Percentiles rank a stretch among this genome's conserved stretches.
Evolutionary conservation across 805 yeast genomes (phyloP).

Genomic region (Zygoascus biomembranicola): DNA sequence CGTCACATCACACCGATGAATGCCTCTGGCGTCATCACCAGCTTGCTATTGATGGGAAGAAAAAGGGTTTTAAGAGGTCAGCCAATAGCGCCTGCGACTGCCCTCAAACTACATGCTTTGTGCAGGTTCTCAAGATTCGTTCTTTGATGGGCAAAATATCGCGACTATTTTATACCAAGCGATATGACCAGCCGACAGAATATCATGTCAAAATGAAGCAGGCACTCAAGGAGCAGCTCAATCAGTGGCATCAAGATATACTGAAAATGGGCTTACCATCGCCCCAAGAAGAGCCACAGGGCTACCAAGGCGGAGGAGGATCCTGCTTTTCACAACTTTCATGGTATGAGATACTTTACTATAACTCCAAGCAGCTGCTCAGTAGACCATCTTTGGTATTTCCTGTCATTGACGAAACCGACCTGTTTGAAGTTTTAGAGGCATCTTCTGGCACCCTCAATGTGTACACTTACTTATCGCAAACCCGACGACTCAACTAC

Average conservation of each 20-base stretch:
- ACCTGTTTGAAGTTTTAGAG: not conserved
- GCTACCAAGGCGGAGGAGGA: not conserved
- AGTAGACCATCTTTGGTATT: slow-evolving; percentile 2
- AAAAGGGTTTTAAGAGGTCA: not conserved
- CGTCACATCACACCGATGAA: slow-evolving; percentile 32
- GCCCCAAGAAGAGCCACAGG: not conserved
- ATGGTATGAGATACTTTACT: not conserved
- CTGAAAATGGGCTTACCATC: not conserved
- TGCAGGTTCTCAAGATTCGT: not conserved
- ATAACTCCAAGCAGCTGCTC: slow-evolving; percentile 3
- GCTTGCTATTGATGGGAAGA: not conserved
- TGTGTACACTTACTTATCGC: slow-evolving; percentile 1
- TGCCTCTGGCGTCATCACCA: not conserved
- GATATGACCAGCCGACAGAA: not conserved
- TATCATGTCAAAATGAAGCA: not conserved
- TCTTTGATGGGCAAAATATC: not conserved
- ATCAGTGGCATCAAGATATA: not conserved
- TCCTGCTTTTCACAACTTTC: slow-evolving; percentile 1
- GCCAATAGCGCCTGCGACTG: not conserved
- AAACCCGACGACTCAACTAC: slow-evolving; percentile 3
- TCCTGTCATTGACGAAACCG: not conserved
- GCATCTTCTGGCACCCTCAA: not conserved
- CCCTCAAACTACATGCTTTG: not conserved
- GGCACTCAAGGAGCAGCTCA: not conserved
- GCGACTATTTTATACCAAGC: not conserved